Evolutionary conservation across 495 filamentous ascomycete genomes (phyloP).

Genomic region (Penicillium roqueforti): DNA sequence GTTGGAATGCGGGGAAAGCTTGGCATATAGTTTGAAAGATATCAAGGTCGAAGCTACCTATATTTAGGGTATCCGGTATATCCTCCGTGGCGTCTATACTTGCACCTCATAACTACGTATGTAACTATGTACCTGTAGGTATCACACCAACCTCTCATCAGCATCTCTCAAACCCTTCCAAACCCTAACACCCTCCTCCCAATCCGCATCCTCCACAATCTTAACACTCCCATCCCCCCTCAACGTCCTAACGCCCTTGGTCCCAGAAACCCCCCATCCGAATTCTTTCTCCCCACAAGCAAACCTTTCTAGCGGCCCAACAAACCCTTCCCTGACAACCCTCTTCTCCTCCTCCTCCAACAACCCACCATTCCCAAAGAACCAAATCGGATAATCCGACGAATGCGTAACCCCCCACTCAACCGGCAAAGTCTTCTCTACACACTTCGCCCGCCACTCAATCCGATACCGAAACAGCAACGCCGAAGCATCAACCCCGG

Average conservation of each 20-base stretch:
- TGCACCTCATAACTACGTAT: no score
- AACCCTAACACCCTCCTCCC: slow-evolving; percentile 45
- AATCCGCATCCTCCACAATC: slow-evolving; percentile 39
- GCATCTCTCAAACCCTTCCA: slow-evolving; percentile 39
- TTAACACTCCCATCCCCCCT: slow-evolving; percentile 43
- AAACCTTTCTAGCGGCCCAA: slow-evolving; percentile 44
- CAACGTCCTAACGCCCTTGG: slow-evolving; percentile 37
- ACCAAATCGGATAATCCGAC: slow-evolving; percentile 54
- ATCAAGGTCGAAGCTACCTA: background rate
- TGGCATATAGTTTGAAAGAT: background rate
- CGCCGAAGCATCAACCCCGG: slow-evolving; percentile 23
- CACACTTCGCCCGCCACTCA: slow-evolving; percentile 46
- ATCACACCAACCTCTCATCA: background rate
- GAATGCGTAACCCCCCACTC: slow-evolving; percentile 57
- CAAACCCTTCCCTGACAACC: slow-evolving; percentile 32
- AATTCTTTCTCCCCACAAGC: slow-evolving; percentile 27
- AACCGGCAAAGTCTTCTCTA: slow-evolving; percentile 34
- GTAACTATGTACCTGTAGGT: no score
- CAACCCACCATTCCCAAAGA: slow-evolving; percentile 49
- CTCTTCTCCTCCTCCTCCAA: slow-evolving; percentile 42
- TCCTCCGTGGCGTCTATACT: no score
- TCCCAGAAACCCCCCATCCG: slow-evolving; percentile 30
- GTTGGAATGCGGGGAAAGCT: slow-evolving; percentile 31
- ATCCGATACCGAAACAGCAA: slow-evolving; percentile 46
- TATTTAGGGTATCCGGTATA: background rate